Evolutionary conservation across 768 basidiomycete genomes (phyloP).

Genomic region (Rhodotorula babjevae): DNA sequence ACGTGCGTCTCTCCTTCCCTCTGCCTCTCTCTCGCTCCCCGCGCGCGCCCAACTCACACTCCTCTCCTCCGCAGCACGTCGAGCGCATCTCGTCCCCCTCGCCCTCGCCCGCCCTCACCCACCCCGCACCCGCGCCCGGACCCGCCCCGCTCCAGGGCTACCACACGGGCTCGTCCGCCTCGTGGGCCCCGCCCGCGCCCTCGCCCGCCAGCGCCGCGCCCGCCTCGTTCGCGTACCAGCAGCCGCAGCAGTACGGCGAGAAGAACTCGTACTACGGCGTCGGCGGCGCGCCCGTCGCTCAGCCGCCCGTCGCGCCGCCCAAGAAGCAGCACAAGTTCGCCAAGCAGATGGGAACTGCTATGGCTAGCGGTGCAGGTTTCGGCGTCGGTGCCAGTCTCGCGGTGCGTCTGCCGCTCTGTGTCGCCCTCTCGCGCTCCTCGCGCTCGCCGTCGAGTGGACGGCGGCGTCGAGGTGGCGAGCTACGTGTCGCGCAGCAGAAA

Average conservation of each 20-base stretch:
- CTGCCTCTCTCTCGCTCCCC: too few species aligned
- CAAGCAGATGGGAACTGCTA: constrained; percentile 55
- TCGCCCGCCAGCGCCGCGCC: neutral
- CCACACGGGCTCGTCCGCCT: neutral
- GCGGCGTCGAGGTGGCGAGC: neutral
- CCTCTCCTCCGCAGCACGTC: constrained; percentile 46
- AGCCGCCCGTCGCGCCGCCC: neutral
- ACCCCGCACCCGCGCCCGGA: neutral
- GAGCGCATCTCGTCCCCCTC: constrained; percentile 52
- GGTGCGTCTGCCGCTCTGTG: constrained; percentile 45
- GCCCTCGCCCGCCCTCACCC: constrained; percentile 13
- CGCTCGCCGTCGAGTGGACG: too few species aligned
- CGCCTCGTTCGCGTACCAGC: constrained; percentile 11
- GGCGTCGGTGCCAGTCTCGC: constrained; percentile 53
- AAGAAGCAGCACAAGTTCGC: constrained; percentile 54
- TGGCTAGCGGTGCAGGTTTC: constrained; percentile 66
- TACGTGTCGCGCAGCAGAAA: too few species aligned
- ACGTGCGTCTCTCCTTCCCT: constrained; percentile 36
- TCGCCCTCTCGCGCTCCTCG: too few species aligned
- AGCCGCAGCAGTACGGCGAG: constrained; percentile 18
- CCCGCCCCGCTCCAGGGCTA: too few species aligned
- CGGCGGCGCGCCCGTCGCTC: neutral
- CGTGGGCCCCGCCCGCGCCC: neutral
- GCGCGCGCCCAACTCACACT: neutral
- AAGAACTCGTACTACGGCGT: neutral